Evolutionary conservation across 1,284 basidiomycete species (phyloP), one percentile per base, ranked within the genome.

Genomic region (Singerocomus inundabilis): DNA sequence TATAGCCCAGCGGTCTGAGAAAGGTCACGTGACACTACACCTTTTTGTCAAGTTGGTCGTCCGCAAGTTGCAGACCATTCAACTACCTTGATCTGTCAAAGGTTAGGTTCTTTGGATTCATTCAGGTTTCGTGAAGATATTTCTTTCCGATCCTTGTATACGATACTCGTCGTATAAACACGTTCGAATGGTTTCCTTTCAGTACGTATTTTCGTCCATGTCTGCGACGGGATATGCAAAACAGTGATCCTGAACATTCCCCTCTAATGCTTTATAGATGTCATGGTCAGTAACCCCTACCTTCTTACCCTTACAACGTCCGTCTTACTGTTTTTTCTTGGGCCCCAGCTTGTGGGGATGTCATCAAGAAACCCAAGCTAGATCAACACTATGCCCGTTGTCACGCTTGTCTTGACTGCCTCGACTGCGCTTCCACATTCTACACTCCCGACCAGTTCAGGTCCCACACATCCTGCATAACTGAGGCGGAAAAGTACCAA

Each of bases 401-500:
- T 62, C 69, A 85, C 59, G 66, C 82, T 2, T 78, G 84, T 5
- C 91, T 93, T 62, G 91, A 90, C 57, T 95, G 92, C 67, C 84
- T 95, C 52, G 92, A 95, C 65, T 95, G 92, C 70, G 87, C 84
- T 21, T 86, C 77, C 45, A 89, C 88, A 0, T 95, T 95, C 71
- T 72, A 80, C 40, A 78, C 78, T 11, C 85, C 85, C 3, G 77
- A 78, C 8, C 82, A 93, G 52, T 95, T 85, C 77, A 92, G 91
- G 68, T 72, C 69, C 2, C 93, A 96, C 65, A 94, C 89, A 12
- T 77, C 80, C 24, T 96, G 93, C 67, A 85, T 96, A 43, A 83
- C 80, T 47, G 93, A 96, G 71, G 93, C 90, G 5, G 89, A 96
- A 67, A 94, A 95, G 69, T 95, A 96, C 64, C 84, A 96, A 72